Evolutionary conservation across 768 basidiomycete species (phyloP).

Genomic region (Rhodotorula taiwanensis): DNA sequence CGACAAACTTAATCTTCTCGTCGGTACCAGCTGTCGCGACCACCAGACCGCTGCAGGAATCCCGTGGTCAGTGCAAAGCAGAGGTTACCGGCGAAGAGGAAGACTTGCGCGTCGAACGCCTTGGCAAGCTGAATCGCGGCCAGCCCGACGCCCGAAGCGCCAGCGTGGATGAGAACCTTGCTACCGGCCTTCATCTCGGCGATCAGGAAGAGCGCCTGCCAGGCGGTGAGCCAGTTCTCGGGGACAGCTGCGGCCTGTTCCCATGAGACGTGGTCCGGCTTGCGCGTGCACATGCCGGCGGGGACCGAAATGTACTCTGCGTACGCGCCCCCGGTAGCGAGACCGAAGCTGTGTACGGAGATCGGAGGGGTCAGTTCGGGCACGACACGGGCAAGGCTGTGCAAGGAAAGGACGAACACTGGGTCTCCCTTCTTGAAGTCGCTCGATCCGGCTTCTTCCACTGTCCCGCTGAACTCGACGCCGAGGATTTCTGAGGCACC

Average conservation of each 20-base stretch:
- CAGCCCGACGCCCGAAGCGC: slow-evolving; percentile 80
- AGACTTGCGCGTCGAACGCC: slow-evolving; percentile 61
- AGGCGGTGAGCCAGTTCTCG: slow-evolving; percentile 77
- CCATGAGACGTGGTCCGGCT: slow-evolving; percentile 71
- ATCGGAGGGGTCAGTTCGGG: background rate
- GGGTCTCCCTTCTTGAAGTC: slow-evolving; percentile 36
- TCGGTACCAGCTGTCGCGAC: slow-evolving; percentile 78
- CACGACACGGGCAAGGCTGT: background rate
- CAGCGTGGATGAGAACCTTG: slow-evolving; percentile 80
- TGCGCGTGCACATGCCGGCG: slow-evolving; percentile 61
- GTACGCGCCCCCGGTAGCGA: slow-evolving; percentile 39
- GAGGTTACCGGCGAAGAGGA: background rate
- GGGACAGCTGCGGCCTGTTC: slow-evolving; percentile 70
- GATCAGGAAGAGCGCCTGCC: slow-evolving; percentile 52
- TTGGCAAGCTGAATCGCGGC: slow-evolving; percentile 83
- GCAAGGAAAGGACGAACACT: slow-evolving; percentile 23
- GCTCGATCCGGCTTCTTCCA: slow-evolving; percentile 22
- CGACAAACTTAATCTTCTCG: slow-evolving; percentile 71
- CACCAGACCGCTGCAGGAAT: slow-evolving; percentile 54
- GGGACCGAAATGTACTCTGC: slow-evolving; percentile 52
- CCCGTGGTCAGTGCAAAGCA: too few species aligned
- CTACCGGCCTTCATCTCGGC: slow-evolving; percentile 64
- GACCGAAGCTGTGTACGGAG: slow-evolving; percentile 33
- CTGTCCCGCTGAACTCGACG: slow-evolving; percentile 40
- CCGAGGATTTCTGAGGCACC: slow-evolving; percentile 36